These are phyloP conservation scores for Russula sp. DNA, from an alignment of 768 basidiomycete genomes.

Conservation along the genomic window DNA sequence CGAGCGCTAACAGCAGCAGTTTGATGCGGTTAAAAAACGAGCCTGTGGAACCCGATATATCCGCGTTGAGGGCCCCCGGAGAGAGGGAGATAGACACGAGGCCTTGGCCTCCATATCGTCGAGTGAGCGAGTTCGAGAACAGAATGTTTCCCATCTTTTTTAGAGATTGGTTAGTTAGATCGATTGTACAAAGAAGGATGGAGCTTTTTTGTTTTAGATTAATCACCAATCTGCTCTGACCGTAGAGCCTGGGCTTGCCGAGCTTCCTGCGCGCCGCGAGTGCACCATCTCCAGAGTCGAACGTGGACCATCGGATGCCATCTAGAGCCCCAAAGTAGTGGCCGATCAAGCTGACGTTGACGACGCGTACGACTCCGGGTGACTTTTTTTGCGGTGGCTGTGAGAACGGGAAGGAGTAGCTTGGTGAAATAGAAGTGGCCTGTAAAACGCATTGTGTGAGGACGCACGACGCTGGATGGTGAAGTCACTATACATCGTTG, in stretches of 20 bases:
- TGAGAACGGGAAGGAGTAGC: constrained; percentile 1
- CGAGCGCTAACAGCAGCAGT: background rate
- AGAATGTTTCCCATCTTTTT: constrained; percentile 1
- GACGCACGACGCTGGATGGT: background rate
- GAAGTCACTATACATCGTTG: background rate
- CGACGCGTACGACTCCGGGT: background rate
- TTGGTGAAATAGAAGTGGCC: constrained; percentile 6
- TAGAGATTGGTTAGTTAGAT: too few species aligned
- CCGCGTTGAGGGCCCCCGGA: background rate
- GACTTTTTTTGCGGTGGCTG: background rate
- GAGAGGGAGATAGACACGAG: background rate
- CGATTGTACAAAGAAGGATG: too few species aligned
- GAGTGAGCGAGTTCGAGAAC: constrained; percentile 1
- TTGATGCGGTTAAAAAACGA: background rate
- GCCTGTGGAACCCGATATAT: background rate
- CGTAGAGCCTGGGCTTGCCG: background rate
- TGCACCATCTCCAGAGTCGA: background rate
- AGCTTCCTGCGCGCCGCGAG: background rate
- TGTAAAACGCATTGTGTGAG: background rate
- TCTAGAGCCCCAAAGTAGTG: background rate
- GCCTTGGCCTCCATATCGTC: background rate
- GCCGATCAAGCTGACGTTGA: constrained; percentile 2
- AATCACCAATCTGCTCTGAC: constrained; percentile 5
- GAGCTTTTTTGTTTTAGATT: too few species aligned
- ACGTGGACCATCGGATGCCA: constrained; percentile 4